Evolutionary conservation across 257 asterid species (phyloP).

Genomic region (Thymus quinquecostatus): DNA sequence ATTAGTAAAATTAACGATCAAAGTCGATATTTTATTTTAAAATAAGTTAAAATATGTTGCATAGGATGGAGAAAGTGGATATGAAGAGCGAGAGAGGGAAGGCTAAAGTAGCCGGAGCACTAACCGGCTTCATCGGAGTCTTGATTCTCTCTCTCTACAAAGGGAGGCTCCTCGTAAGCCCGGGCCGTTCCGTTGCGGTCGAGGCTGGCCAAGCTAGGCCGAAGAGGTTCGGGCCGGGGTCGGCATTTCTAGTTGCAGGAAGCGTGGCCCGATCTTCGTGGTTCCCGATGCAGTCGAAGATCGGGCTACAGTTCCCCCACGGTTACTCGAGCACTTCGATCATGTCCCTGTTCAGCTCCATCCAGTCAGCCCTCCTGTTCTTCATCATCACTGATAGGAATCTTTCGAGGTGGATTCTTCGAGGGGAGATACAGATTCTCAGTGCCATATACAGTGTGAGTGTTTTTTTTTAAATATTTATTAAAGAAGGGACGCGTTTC

Average conservation of each 20-base stretch:
- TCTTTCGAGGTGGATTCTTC: conserved; percentile 56
- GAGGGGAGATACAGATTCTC: conserved; percentile 54
- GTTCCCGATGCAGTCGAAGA: conserved; percentile 66
- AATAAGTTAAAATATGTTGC: too few species aligned
- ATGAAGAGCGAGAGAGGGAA: conserved; percentile 53
- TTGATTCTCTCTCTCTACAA: conserved; percentile 59
- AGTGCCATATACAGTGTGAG: conserved; percentile 58
- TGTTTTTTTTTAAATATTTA: not conserved
- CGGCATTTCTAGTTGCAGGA: conserved; percentile 57
- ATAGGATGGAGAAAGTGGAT: conserved; percentile 67
- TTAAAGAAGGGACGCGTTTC: too few species aligned
- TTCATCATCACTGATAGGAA: conserved; percentile 43
- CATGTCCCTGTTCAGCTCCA: conserved; percentile 64
- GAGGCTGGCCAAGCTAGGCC: conserved; percentile 20
- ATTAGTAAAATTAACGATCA: too few species aligned
- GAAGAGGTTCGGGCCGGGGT: conserved; percentile 45
- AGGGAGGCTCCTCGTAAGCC: conserved; percentile 47
- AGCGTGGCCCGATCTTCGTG: conserved; percentile 71
- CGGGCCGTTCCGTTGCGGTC: not conserved
- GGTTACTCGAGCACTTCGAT: conserved; percentile 71
- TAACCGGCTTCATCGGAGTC: conserved; percentile 57
- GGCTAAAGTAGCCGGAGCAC: conserved; percentile 63
- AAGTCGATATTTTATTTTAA: too few species aligned
- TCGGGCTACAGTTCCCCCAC: conserved; percentile 59
- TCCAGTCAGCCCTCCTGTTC: conserved; percentile 55